Percentiles rank a stretch among this genome's conserved stretches.
Evolutionary conservation across 768 basidiomycete species (phyloP).

Genomic region (Suillus paluster): DNA sequence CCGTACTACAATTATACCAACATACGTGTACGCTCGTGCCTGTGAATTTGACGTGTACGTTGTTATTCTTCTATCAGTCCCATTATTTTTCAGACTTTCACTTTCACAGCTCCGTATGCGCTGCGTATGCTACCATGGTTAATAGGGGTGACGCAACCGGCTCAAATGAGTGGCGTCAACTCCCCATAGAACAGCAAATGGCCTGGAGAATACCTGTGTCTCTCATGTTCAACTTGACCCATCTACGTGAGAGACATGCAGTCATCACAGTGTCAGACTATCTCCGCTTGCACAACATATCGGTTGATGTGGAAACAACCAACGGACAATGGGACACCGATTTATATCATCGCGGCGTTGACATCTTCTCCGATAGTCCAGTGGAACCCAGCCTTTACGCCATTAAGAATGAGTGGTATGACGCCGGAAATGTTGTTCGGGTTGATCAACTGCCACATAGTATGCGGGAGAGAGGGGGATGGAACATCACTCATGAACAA

Average conservation of each 20-base stretch:
- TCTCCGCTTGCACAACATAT: conserved; percentile 44
- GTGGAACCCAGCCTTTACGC: conserved; percentile 30
- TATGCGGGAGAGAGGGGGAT: conserved; percentile 37
- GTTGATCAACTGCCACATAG: conserved; percentile 40
- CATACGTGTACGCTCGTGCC: conserved; percentile 50
- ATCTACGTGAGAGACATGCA: conserved; percentile 39
- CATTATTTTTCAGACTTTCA: neutral
- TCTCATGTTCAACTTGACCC: conserved; percentile 49
- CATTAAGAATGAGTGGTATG: conserved; percentile 45
- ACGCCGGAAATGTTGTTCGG: conserved; percentile 36
- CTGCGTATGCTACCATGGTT: conserved; percentile 48
- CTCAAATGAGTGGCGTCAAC: conserved; percentile 43
- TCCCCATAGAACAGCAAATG: conserved; percentile 43
- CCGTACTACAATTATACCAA: conserved; percentile 48
- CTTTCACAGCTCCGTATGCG: conserved; percentile 36
- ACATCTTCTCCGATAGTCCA: conserved; percentile 15
- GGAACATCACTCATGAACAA: conserved; percentile 24
- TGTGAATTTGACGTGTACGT: conserved; percentile 44
- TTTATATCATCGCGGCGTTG: conserved; percentile 34
- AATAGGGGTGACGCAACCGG: conserved; percentile 47
- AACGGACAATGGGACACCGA: conserved; percentile 43
- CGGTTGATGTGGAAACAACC: conserved; percentile 35
- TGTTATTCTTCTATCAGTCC: neutral
- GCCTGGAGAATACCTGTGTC: conserved; percentile 39
- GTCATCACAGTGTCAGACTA: conserved; percentile 48